phyloP scores from a whole-genome alignment of 164 flowering plant genomes.

The Vitis rotundifolia region DNA sequence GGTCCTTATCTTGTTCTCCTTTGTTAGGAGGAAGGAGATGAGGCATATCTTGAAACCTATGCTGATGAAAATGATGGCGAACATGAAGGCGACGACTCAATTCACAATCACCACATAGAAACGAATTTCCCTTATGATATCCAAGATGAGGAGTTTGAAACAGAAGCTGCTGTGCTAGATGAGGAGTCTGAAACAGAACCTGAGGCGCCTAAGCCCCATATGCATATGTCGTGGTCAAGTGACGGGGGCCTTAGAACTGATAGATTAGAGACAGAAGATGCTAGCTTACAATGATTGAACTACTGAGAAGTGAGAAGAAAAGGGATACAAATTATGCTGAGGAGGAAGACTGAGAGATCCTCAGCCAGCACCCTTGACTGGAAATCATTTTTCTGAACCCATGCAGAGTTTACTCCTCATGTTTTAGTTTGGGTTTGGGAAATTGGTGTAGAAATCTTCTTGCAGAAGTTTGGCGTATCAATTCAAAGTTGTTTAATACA shows the following conservation, averaged over 20 bases:
- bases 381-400: too few relatives aligned
- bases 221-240: neutral
- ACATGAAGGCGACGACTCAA: conserved; percentile 22
- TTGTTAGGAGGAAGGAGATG: conserved; percentile 71
- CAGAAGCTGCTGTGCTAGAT: conserved; percentile 18
- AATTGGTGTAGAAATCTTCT: too few relatives aligned
- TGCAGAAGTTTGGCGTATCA: too few relatives aligned
- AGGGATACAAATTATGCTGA: too few relatives aligned
- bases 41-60: conserved; percentile 59
- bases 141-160: conserved; percentile 19
- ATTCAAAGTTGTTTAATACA: too few relatives aligned
- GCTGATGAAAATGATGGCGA: conserved; percentile 32
- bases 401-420: too few relatives aligned
- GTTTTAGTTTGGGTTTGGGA: too few relatives aligned
- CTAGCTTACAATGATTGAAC: too few relatives aligned
- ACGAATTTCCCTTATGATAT: conserved; percentile 25
- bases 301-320: too few relatives aligned
- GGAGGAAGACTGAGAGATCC: too few relatives aligned
- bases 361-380: too few relatives aligned
- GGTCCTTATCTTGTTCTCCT: neutral
- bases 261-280: neutral
- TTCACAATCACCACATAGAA: conserved; percentile 19
- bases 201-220: conserved; percentile 4
- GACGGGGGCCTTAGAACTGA: conserved; percentile 1
- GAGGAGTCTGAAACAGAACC: conserved; percentile 21